Evolutionary conservation across 805 yeast genomes (phyloP).

Genomic region (Ogataea thermomethanolica): DNA sequence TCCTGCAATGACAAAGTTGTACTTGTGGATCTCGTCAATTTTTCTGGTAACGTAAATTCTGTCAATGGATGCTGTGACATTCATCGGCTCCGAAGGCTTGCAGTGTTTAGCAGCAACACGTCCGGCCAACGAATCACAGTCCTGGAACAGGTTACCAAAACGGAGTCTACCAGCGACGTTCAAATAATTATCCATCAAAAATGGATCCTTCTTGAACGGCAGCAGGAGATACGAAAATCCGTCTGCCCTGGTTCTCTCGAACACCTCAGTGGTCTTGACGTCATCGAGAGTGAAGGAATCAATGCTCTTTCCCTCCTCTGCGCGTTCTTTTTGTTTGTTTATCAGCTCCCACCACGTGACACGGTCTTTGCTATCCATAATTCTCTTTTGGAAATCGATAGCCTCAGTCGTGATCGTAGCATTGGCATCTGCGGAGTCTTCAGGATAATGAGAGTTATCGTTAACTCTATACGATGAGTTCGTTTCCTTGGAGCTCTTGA

Average conservation of each 20-base stretch:
- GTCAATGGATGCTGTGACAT: slow-evolving; percentile 94
- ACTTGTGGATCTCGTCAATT: slow-evolving; percentile 70
- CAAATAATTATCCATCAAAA: slow-evolving; percentile 82
- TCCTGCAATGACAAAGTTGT: slow-evolving; percentile 84
- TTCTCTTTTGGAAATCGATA: slow-evolving; percentile 47
- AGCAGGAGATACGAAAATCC: slow-evolving; percentile 67
- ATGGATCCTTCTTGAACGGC: slow-evolving; percentile 81
- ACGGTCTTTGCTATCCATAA: slow-evolving; percentile 31
- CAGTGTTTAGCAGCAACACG: slow-evolving; percentile 90
- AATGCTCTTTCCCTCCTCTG: slow-evolving; percentile 67
- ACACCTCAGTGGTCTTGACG: slow-evolving; percentile 66
- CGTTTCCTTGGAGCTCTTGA: slow-evolving; percentile 3
- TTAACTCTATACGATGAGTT: slow-evolving; percentile 23
- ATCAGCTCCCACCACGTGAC: slow-evolving; percentile 90
- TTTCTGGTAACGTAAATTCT: slow-evolving; percentile 83
- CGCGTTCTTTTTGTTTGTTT: slow-evolving; percentile 64
- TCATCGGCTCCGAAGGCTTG: slow-evolving; percentile 92
- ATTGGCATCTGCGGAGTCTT: slow-evolving; percentile 69
- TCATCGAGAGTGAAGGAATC: slow-evolving; percentile 69
- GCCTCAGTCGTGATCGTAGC: slow-evolving; percentile 65
- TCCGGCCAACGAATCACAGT: slow-evolving; percentile 90
- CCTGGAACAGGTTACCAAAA: slow-evolving; percentile 92
- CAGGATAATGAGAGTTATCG: slow-evolving; percentile 37
- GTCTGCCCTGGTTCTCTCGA: slow-evolving; percentile 72
- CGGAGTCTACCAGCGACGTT: slow-evolving; percentile 89